A percentile compares a stretch with the other conserved stretches of the same genome.
Evolutionary conservation across 768 basidiomycete species (phyloP).

Genomic region (Suillus weaverae): DNA sequence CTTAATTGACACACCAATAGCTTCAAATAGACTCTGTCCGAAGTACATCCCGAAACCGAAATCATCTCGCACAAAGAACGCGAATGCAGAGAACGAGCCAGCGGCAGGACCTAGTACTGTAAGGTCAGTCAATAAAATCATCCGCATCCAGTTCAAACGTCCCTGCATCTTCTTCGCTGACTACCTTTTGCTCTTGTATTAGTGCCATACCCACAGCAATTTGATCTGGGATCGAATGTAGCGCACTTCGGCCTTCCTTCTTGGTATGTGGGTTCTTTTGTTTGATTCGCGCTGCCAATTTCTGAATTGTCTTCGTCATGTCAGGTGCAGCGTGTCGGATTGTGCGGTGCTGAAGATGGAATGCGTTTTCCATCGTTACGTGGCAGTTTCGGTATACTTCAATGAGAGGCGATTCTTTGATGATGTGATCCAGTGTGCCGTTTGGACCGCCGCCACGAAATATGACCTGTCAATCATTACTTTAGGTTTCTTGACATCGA

Average conservation of each 20-base stretch:
- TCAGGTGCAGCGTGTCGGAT: constrained; percentile 28
- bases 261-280: neutral
- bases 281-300: constrained; percentile 2
- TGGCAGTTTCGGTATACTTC: constrained; percentile 13
- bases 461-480: constrained; percentile 1
- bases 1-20: too few species aligned
- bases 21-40: too few species aligned
- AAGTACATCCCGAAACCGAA: too few species aligned
- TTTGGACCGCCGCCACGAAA: constrained; percentile 6
- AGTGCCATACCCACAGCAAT: constrained; percentile 6
- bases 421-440: constrained; percentile 12
- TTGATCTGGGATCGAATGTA: constrained; percentile 14
- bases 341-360: constrained; percentile 26
- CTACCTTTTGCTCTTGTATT: neutral
- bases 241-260: constrained; percentile 21
- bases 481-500: neutral
- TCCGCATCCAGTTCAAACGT: neutral
- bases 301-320: constrained; percentile 27
- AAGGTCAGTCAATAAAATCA: neutral
- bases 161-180: neutral
- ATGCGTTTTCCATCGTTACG: constrained; percentile 17
- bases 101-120: neutral
- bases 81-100: neutral
- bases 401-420: constrained; percentile 19
- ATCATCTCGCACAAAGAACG: neutral